Evolutionary conservation across 2,329 filamentous ascomycete genomes (phyloP), one percentile per base, ranked within the genome.

Genomic region (Scedosporium apiospermum): DNA sequence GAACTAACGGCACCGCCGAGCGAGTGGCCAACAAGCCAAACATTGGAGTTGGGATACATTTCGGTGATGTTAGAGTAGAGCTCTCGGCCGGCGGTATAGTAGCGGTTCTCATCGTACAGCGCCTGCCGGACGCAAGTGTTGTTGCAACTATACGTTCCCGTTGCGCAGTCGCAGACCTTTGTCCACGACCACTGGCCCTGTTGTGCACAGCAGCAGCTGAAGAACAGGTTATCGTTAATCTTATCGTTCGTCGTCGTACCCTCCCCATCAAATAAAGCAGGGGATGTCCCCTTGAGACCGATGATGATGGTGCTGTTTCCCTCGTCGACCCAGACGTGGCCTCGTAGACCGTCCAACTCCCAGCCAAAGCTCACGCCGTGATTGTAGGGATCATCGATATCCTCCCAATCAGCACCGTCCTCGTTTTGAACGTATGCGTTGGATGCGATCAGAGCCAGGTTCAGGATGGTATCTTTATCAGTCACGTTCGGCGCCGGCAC

Each of bases 181-280:
- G 90, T 88, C 88, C 92, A 97, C 16, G 92, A 86, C 77, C 88
- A 92, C 66, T 92, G 91, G 0, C 93, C 92, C 69, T 96, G 93
- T 75, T 97, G 92, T 3, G 87, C 95, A 75, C 95, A 99, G 75
- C 95, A 99, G 77, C 95, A 99, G 71, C 93, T 96, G 77, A 97
- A 97, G 75, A 96, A 96, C 9, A 99, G 81, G 72, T 99, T 99
- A 75, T 99, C 95, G 73, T 98, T 99, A 70, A 93, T 80, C 77
- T 99, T 99, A 77, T 99, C 95, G 68, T 96, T 96, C 27, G 92
- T 96, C 0, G 93, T 98, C 1, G 95, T 98, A 60, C 93, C 93
- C 44, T 93, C 90, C n/a, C 95, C 95, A 73, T 98, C 93, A 71
- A 97, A 98, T 3, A 98, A 87, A 12, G 95, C 93, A 1, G 88